Conservation (phyloP, 164 flowering plant genomes). For the Tetracentron sinense region DNA sequence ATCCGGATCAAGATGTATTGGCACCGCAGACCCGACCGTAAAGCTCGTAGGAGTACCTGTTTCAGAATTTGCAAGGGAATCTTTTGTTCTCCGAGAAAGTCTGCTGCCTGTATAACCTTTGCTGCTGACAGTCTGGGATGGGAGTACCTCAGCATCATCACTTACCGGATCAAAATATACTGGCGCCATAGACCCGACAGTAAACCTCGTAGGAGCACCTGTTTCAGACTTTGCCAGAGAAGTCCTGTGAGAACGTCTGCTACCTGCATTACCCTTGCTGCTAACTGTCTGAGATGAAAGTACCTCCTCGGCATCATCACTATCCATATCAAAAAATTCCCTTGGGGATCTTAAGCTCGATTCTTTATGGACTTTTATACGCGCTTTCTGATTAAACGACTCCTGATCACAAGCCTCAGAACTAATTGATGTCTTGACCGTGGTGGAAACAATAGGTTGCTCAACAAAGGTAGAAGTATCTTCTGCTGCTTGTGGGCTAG, state of each 20-base stretch:
- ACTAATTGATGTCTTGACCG: conserved; percentile 10
- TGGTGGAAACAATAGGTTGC: conserved; percentile 15
- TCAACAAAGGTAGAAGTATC: conserved; percentile 14
- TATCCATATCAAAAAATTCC: conserved; percentile 32
- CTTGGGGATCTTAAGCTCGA: conserved; percentile 19
- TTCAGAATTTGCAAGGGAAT: conserved; percentile 22
- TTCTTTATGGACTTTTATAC: conserved; percentile 11
- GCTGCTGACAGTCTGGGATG: conserved; percentile 14
- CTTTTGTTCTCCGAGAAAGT: conserved; percentile 57
- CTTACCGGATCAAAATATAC: too few species aligned
- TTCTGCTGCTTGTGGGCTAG: conserved; percentile 18
- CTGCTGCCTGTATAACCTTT: conserved; percentile 22
- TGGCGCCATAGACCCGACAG: too few species aligned
- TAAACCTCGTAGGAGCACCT: conserved; percentile 13
- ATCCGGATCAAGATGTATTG: too few species aligned
- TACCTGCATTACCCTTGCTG: conserved; percentile 18
- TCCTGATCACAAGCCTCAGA: conserved; percentile 15
- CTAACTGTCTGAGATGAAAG: conserved; percentile 13
- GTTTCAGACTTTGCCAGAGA: conserved; percentile 21
- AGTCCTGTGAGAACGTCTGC: conserved; percentile 53
- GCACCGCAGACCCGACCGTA: conserved; percentile 15
- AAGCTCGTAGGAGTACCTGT: conserved; percentile 14
- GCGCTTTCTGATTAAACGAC: conserved; percentile 14
- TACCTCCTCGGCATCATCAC: conserved; percentile 33
- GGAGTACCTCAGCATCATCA: too few species aligned